Percentiles rank a stretch among this genome's conserved stretches.
These are phyloP conservation scores for Blastocystis sp. DNA, from an alignment of 352 stramenopile species.

Conservation along the genomic window DNA sequence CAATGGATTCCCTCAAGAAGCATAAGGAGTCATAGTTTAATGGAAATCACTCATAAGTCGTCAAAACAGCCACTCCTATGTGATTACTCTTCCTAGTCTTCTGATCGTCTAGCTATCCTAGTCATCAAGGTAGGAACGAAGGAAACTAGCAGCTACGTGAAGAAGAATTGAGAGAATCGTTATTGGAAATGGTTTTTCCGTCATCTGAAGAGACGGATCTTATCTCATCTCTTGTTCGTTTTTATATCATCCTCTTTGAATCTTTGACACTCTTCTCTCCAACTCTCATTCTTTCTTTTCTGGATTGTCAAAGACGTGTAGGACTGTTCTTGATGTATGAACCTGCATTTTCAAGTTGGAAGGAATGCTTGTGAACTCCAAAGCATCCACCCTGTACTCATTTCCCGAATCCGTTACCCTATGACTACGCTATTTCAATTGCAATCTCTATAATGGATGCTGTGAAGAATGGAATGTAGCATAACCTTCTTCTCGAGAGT, in stretches of 20 bases:
- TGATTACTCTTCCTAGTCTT: too few species aligned
- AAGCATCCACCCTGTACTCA: constrained; percentile 29
- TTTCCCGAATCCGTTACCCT: neutral
- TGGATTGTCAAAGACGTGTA: constrained; percentile 62
- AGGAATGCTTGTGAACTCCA: constrained; percentile 13
- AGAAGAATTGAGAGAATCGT: constrained; percentile 21
- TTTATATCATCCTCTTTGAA: neutral
- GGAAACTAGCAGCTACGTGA: neutral
- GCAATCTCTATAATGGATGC: constrained; percentile 34
- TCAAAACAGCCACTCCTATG: too few species aligned
- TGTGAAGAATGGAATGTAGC: too few species aligned
- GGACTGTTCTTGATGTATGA: constrained; percentile 64
- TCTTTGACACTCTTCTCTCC: neutral
- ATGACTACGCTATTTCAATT: constrained; percentile 47
- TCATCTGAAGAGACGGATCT: neutral
- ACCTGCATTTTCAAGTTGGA: constrained; percentile 49
- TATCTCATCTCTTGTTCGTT: neutral
- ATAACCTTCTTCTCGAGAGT: too few species aligned
- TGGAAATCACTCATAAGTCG: too few species aligned
- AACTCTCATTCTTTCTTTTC: constrained; percentile 3
- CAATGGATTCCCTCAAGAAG: neutral
- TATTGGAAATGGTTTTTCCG: neutral
- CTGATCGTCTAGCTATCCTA: neutral
- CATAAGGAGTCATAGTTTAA: too few species aligned
- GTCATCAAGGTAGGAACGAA: neutral